These are phyloP conservation scores for Phialocephala sp. DNA, from an alignment of 2,329 filamentous ascomycete genomes.

Conservation along the genomic window DNA sequence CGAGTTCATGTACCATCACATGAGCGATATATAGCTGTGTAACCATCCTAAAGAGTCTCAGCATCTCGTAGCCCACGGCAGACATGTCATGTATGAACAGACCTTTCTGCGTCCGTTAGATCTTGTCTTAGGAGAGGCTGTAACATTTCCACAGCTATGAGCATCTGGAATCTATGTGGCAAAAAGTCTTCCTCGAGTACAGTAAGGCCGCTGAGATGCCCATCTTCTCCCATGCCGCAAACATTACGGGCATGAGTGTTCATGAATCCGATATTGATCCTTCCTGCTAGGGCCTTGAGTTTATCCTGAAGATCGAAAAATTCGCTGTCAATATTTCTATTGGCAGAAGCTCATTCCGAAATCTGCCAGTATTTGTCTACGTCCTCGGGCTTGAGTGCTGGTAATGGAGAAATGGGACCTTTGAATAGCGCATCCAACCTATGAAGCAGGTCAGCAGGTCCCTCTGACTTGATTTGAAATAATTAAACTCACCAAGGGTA, in stretches of 20 bases:
- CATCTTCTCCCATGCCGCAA: neutral
- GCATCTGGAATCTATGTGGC: neutral
- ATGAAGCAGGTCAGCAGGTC: neutral
- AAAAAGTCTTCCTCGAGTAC: neutral
- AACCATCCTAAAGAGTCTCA: neutral
- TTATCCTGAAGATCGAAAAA: neutral
- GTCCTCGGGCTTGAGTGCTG: neutral
- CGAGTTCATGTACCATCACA: neutral
- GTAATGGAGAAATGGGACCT: neutral
- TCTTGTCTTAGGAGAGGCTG: neutral
- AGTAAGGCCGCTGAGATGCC: neutral
- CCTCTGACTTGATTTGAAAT: neutral
- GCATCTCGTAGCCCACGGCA: neutral
- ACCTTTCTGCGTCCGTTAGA: slow-evolving; percentile 1
- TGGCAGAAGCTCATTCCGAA: neutral
- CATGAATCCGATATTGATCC: neutral
- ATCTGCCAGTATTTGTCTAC: neutral
- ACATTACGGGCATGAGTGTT: neutral
- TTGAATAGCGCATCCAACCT: slow-evolving; percentile 6
- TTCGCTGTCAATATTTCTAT: neutral
- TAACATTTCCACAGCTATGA: neutral
- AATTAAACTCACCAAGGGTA: neutral
- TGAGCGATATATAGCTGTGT: neutral
- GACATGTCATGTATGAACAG: neutral
- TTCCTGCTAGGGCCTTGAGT: neutral